Evolutionary conservation across 2,329 filamentous ascomycete genomes (phyloP), one percentile per base, ranked within the genome.

Genomic region (Apiospora kogelbergensis): DNA sequence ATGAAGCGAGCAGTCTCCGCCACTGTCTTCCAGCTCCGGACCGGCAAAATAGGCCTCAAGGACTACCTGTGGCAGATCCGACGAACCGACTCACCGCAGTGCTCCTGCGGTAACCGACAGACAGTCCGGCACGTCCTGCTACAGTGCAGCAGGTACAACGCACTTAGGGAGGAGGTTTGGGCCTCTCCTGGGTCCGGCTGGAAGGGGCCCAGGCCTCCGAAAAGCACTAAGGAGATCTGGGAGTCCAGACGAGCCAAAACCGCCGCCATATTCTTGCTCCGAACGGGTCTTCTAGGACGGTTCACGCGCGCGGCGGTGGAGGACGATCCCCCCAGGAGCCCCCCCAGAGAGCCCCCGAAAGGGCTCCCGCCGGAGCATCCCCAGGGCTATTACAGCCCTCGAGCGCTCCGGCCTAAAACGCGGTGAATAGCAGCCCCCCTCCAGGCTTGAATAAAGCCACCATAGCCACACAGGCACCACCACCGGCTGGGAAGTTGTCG

Each of bases 151-250:
- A 26, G 4, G 0, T 48, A 48, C 20, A 48, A 11, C 22, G 45
- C 6, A 48, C 22, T 48, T 13, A 22, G 46, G 11, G 4, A 48
- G 10, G 22, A 26, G 46, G 22, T 48, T 4, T 48, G 22, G 22
- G 10, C 1, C 0, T 13, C 3, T 15, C 1, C 11, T 2, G 5
- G 13, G 0, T 53, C 13, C 1, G 1, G 13, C 5, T 53, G 11
- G 13, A 53, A 53, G 22, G 5, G 2, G 11, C 13, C 22, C 15
- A 53, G 11, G 22, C 24, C 42, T 45, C 42, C 42, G 5, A n/a
- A 6, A 2, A 6, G 2, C 7, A n/a, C 9, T 1, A n/a, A n/a
- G 11, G 6, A 5, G 5, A 53, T 53, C 5, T 26, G 11, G 5
- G 13, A 30, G 4, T 2, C 5, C 13, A 4, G 13, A 26, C 24